Evolutionary conservation across 2,329 filamentous ascomycete genomes (phyloP), one percentile per base, ranked within the genome.

Genomic region (Fragosphaeria purpurea): DNA sequence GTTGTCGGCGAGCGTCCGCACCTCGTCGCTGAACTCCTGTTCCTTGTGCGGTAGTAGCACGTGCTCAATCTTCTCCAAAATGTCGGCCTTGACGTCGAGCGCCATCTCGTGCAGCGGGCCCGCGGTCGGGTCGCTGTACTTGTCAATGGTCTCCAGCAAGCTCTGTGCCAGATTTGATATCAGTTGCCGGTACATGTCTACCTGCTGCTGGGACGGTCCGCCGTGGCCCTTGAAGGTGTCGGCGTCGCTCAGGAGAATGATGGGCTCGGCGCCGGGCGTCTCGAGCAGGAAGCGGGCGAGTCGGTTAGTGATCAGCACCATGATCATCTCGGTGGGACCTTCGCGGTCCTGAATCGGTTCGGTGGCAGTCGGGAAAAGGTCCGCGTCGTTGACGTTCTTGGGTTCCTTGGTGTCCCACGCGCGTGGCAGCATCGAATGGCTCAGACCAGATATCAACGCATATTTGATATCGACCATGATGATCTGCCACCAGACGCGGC

Each of bases 401-500:
- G 79, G 79, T 53, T 67, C 62, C 58, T 75, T 74, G 5, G 78
- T 79, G 53, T 80, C 74, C 73, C 76, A 80, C 41, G 67, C 68
- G n/a, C 67, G 67, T 4, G 74, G 72, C 3, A 78, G 63, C 48
- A 76, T 63, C 8, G 73, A 72, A 55, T 76, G 72, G 52, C 70
- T 76, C 31, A 82, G 69, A 1, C 79, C 79, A 5, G 79, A 80
- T 51, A 77, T 67, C 51, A 81, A 64, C 41, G 77, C 78, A 50
- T 75, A 75, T 55, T 77, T 75, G 42, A 73, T 68, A 54, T 83
- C 79, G 48, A 79, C 68, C 50, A 82, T 67, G 46, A 80, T 69
- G 32, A 84, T 73, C 59, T 79, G 74, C 80, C 79, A 83, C 82
- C 82, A 86, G 22, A 85, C 69, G 6, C 82, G 70, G 42, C 82